Conservation (phyloP, 164 flowering plant species). For the Protea cynaroides region DNA sequence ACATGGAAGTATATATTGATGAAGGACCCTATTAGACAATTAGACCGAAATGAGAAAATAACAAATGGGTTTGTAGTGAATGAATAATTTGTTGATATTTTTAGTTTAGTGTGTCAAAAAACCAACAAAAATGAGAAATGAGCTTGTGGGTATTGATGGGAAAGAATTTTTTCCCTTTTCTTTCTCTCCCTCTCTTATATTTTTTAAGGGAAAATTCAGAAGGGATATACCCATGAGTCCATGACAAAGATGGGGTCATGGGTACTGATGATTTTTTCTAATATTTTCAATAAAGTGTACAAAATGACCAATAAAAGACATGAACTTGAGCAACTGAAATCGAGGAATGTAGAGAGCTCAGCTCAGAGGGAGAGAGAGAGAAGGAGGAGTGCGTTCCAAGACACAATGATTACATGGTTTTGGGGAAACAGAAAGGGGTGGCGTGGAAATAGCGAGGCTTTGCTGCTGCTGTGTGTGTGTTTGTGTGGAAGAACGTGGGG, state of each 20-base stretch:
- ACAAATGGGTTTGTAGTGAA: too few species aligned
- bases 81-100: too few species aligned
- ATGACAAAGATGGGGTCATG: not conserved
- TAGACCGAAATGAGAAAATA: too few species aligned
- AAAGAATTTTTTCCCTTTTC: too few species aligned
- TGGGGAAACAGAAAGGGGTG: slow-evolving; percentile 70
- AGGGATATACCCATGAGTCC: too few species aligned
- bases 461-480: slow-evolving; percentile 4
- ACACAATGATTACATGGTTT: slow-evolving; percentile 88
- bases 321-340: slow-evolving; percentile 25
- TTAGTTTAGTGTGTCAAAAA: too few species aligned
- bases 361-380: slow-evolving; percentile 8
- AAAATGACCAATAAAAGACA: slow-evolving; percentile 11
- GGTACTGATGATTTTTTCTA: slow-evolving; percentile 1
- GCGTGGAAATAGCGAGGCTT: slow-evolving; percentile 45
- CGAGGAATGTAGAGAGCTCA: slow-evolving; percentile 16
- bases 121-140: too few species aligned
- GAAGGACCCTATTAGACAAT: too few species aligned
- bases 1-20: too few species aligned
- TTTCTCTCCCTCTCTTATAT: too few species aligned
- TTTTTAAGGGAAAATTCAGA: too few species aligned
- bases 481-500: slow-evolving; percentile 50
- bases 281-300: not conserved
- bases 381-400: slow-evolving; percentile 83
- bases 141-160: too few species aligned